A percentile compares a stretch with the other conserved stretches of the same genome.
phyloP scores from a whole-genome alignment of 352 stramenopile genomes.

The Phytopythium helicoides region DNA sequence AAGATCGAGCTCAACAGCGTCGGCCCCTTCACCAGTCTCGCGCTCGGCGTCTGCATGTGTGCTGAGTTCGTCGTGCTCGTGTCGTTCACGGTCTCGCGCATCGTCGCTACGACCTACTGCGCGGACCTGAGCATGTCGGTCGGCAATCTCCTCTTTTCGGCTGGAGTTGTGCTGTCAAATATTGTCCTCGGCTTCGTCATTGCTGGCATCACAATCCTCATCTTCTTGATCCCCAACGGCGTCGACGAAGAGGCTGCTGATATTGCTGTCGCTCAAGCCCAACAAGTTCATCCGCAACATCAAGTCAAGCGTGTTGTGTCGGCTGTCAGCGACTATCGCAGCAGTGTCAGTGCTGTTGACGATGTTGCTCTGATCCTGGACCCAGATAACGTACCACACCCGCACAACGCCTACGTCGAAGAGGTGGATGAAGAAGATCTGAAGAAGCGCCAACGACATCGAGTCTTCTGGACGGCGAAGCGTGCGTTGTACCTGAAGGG shows the following conservation, averaged over 20 bases:
- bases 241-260: slow-evolving; percentile 13
- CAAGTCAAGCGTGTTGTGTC: slow-evolving; percentile 4
- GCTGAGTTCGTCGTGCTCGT: slow-evolving; percentile 69
- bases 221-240: slow-evolving; percentile 51
- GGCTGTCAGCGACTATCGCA: slow-evolving; percentile 14
- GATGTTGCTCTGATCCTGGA: slow-evolving; percentile 22
- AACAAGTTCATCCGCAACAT: slow-evolving; percentile 3
- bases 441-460: neutral
- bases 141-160: slow-evolving; percentile 48
- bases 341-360: slow-evolving; percentile 17
- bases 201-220: slow-evolving; percentile 42
- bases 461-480: slow-evolving; percentile 19
- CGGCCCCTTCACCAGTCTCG: slow-evolving; percentile 62
- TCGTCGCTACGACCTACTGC: slow-evolving; percentile 58
- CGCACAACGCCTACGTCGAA: slow-evolving; percentile 58
- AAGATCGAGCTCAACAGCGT: slow-evolving; percentile 73
- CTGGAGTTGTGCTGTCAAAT: slow-evolving; percentile 52
- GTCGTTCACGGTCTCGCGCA: slow-evolving; percentile 59
- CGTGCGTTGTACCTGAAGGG: slow-evolving; percentile 53
- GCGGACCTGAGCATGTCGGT: slow-evolving; percentile 47
- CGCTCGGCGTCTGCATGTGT: slow-evolving; percentile 59
- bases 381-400: slow-evolving; percentile 32
- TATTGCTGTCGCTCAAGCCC: neutral
- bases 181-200: slow-evolving; percentile 47
- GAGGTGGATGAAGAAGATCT: slow-evolving; percentile 19